These are phyloP conservation scores for Setaria viridis DNA, from an alignment of 202 grass and related monocot genomes.

Conservation along the genomic window DNA sequence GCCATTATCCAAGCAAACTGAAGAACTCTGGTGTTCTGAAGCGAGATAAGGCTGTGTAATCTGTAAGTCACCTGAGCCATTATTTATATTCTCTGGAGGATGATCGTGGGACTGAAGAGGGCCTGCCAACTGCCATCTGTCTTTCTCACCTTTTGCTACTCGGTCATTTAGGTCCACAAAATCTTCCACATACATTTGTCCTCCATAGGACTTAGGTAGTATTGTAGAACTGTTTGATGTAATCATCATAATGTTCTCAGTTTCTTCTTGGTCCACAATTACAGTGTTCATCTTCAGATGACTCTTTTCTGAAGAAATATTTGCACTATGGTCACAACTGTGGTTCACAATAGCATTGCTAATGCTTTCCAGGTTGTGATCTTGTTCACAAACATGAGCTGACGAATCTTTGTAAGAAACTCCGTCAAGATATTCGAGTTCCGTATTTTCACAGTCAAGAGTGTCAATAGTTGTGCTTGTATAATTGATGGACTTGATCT, in stretches of 20 bases:
- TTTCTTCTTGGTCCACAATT: constrained; percentile 12
- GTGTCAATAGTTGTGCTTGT: too few species aligned
- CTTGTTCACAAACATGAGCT: too few species aligned
- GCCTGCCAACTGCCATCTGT: constrained; percentile 38
- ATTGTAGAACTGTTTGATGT: constrained; percentile 27
- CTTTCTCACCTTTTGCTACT: constrained; percentile 28
- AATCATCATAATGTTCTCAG: constrained; percentile 30
- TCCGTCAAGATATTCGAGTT: too few species aligned
- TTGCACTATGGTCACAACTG: constrained; percentile 11
- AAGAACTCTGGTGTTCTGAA: constrained; percentile 34
- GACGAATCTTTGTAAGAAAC: too few species aligned
- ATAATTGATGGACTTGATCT: too few species aligned
- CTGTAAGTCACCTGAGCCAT: constrained; percentile 33
- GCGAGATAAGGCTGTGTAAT: constrained; percentile 33
- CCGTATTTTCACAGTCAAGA: too few species aligned
- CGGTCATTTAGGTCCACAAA: constrained; percentile 36
- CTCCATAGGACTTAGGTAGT: constrained; percentile 31
- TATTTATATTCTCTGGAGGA: constrained; percentile 28
- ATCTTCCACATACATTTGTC: constrained; percentile 23
- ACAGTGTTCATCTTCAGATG: constrained; percentile 30
- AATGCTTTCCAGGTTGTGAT: too few species aligned
- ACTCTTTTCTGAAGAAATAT: constrained; percentile 37
- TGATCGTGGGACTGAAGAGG: constrained; percentile 42
- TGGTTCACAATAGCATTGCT: background rate
- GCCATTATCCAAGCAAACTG: constrained; percentile 43